phyloP scores from a whole-genome alignment of 2,329 filamentous ascomycete genomes.

The Periconia digitata region DNA sequence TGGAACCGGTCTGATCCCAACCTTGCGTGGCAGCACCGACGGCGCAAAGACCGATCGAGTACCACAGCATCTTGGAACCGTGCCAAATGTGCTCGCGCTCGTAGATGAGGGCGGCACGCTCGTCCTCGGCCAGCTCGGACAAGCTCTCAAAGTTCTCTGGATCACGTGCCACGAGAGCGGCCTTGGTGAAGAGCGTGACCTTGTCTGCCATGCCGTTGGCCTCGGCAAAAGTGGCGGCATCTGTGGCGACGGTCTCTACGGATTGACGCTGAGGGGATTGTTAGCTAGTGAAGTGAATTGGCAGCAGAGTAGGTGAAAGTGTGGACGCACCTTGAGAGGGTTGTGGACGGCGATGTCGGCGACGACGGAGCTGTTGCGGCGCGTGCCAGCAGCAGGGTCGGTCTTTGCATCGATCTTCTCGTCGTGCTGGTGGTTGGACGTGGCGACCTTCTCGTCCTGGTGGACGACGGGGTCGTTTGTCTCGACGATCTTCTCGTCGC shows the following conservation, averaged over 20 bases:
- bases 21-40: conserved; percentile 69
- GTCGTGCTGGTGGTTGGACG: not conserved
- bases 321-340: conserved; percentile 45
- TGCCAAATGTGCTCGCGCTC: conserved; percentile 68
- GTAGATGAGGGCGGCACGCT: conserved; percentile 61
- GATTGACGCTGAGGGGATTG: conserved; percentile 50
- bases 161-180: conserved; percentile 73
- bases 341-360: conserved; percentile 53
- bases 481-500: conserved; percentile 4
- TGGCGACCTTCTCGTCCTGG: conserved; percentile 1
- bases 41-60: conserved; percentile 69
- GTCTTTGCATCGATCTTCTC: conserved; percentile 2
- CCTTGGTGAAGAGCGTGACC: conserved; percentile 62
- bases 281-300: conserved; percentile 26
- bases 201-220: conserved; percentile 62
- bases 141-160: conserved; percentile 65
- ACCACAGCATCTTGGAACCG: conserved; percentile 60
- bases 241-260: conserved; percentile 51
- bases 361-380: conserved; percentile 45
- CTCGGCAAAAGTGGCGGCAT: conserved; percentile 64
- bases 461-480: not conserved
- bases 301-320: conserved; percentile 12
- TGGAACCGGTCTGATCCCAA: conserved; percentile 64
- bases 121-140: conserved; percentile 60
- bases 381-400: conserved; percentile 5